Base-by-base conservation (phyloP, 2,329 filamentous ascomycete genomes). In the Diplocarpon mali region DNA sequence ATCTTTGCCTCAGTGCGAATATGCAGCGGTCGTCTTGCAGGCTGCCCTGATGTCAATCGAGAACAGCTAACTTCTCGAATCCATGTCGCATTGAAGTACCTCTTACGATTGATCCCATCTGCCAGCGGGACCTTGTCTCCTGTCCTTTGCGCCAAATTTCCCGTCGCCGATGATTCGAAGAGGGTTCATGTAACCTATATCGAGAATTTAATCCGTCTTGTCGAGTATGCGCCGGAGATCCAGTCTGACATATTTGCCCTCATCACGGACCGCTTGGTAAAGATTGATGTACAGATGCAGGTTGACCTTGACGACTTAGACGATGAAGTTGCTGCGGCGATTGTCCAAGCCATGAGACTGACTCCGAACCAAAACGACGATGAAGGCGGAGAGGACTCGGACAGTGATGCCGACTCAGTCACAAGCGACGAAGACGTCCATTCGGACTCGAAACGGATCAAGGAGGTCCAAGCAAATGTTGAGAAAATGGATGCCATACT, bases 251-350 rank as follows among this genome's bases (percentile, higher is more conserved):
- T 96, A 17, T 73, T 95, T 51, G 80, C 87, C 45, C 68, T 94
- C 11, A 83, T 96, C 38, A 83, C 88, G 35, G 84, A 90, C 55
- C 81, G 85, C 50, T 72, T 96, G 7, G 86, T 96, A 58, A 92
- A 92, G 65, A 85, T 96, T 47, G 92, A 98, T 61, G 87, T 94
- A 1, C 85, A 95, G 61, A 92, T 96, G 64, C 90, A 95, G 64
- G 76, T 89, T 40, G 89, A 96, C 58, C 69, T 96, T 57, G 88
- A 96, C 51, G 89, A 96, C 56, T 69, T 95, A 49, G 90, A 95
- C 50, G 90, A 96, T 51, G 85, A 93, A 44, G 72, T 87, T 9
- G 84, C 87, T 44, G 79, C 88, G 17, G 78, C 80, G 42, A 76
- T 90, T 14, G 72, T 85, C 40, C 70, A 72, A 60, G 75, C 71